Evolutionary conservation across 2,329 filamentous ascomycete species (phyloP).

Genomic region (Penicillium sp.): DNA sequence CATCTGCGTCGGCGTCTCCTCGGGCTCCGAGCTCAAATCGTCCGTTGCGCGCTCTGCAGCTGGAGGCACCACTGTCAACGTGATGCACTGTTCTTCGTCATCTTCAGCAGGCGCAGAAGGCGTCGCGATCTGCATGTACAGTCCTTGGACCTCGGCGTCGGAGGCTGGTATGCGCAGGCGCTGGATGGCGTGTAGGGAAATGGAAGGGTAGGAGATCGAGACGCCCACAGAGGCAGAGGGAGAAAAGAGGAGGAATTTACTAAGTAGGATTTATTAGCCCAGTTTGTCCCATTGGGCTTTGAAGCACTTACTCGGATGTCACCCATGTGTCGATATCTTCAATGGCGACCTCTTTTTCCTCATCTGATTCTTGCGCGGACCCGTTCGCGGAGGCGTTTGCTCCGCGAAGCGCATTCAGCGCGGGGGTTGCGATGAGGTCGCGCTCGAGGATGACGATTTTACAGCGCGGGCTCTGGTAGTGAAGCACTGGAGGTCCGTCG

Average conservation of each 20-base stretch:
- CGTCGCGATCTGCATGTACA: conserved; percentile 46
- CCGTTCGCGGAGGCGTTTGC: conserved; percentile 15
- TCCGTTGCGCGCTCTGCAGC: conserved; percentile 21
- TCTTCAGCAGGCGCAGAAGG: conserved; percentile 26
- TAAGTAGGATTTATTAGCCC: conserved; percentile 16
- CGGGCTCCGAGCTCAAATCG: conserved; percentile 26
- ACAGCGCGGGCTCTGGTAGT: conserved; percentile 45
- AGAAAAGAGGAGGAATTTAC: conserved; percentile 44
- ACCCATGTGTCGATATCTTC: conserved; percentile 44
- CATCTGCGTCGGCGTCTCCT: conserved; percentile 38
- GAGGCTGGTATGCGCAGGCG: conserved; percentile 35
- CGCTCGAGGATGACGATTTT: conserved; percentile 42
- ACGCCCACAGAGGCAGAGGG: conserved; percentile 33
- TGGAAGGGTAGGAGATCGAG: conserved; percentile 46
- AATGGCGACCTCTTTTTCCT: conserved; percentile 35
- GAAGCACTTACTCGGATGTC: conserved; percentile 42
- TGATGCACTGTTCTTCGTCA: conserved; percentile 41
- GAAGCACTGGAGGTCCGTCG: conserved; percentile 43
- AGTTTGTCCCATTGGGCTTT: neutral
- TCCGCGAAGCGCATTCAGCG: conserved; percentile 30
- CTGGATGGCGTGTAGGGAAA: conserved; percentile 48
- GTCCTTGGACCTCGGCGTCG: conserved; percentile 36
- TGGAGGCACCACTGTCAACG: conserved; percentile 42
- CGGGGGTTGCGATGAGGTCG: conserved; percentile 35
- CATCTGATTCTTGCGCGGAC: conserved; percentile 4